A percentile compares a stretch with the other conserved stretches of the same genome.
Evolutionary conservation across 73 alveolate genomes (phyloP).

Genomic region (Paramecium pentaurelia): DNA sequence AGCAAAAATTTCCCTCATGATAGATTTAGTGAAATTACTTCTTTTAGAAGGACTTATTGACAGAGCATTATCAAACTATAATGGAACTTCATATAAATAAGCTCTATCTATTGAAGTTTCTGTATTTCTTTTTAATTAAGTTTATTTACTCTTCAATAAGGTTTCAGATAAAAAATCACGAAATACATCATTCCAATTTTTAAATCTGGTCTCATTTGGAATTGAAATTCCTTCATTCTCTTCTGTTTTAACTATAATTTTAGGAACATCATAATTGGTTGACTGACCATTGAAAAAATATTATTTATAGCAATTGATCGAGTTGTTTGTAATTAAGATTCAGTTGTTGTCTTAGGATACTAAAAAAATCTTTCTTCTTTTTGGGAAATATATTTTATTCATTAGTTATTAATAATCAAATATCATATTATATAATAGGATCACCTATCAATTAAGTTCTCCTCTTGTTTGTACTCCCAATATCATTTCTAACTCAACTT

Average conservation of each 20-base stretch:
- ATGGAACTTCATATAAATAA: constrained; percentile 20
- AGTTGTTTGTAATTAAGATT: neutral
- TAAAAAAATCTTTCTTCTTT: neutral
- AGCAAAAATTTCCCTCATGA: neutral
- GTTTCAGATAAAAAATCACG: constrained; percentile 18
- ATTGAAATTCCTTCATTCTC: neutral
- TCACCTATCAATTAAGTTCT: neutral
- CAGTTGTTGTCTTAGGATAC: neutral
- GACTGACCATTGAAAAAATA: constrained; percentile 8
- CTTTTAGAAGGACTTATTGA: neutral
- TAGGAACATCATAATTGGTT: neutral
- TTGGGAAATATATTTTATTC: neutral
- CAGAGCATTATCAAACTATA: neutral
- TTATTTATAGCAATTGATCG: neutral
- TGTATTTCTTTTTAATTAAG: neutral
- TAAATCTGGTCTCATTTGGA: neutral
- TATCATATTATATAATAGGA: neutral
- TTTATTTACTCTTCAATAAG: neutral
- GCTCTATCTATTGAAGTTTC: neutral
- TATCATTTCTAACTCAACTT: neutral
- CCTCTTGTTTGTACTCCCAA: neutral
- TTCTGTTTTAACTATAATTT: neutral
- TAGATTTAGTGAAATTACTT: neutral
- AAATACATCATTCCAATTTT: constrained; percentile 35
- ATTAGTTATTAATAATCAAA: neutral